Conservation (phyloP, 192 early-diverging fungal species). For the Thoreauomyces humboldtii region DNA sequence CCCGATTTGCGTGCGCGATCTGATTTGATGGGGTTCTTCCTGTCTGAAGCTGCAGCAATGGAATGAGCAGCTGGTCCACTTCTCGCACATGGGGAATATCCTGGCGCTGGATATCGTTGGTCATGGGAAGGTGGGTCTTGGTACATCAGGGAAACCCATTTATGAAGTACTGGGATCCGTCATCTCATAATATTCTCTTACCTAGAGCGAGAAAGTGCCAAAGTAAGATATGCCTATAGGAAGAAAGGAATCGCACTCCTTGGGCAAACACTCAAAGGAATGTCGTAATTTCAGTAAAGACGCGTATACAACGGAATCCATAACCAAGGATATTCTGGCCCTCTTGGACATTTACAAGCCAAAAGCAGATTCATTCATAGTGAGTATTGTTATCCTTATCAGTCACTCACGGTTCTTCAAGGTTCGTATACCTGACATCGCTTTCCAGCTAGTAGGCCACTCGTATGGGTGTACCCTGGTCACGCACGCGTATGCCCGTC, state of each 20-base stretch:
- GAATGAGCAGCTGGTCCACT: slow-evolving; percentile 20
- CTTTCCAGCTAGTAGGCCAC: slow-evolving; percentile 25
- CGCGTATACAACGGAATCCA: slow-evolving; percentile 11
- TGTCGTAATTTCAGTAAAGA: slow-evolving; percentile 3
- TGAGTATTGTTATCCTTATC: too few species aligned
- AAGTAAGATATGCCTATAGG: too few species aligned
- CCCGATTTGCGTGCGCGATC: not conserved
- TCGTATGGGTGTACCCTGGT: slow-evolving; percentile 28
- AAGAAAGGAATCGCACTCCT: too few species aligned
- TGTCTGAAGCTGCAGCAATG: slow-evolving; percentile 12
- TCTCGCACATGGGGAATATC: slow-evolving; percentile 20
- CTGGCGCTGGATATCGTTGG: slow-evolving; percentile 27
- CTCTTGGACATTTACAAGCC: slow-evolving; percentile 19
- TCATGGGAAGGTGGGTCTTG: slow-evolving; percentile 20
- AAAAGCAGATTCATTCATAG: slow-evolving; percentile 20
- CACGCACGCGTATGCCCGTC: not conserved
- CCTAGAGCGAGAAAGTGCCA: too few species aligned
- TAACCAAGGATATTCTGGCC: slow-evolving; percentile 10
- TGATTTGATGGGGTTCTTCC: not conserved
- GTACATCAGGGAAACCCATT: too few species aligned
- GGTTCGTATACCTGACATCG: not conserved
- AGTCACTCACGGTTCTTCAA: too few species aligned
- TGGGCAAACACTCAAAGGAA: too few species aligned
- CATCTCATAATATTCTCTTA: too few species aligned
- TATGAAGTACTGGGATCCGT: too few species aligned